Percentiles rank a stretch among this genome's conserved stretches.
These are phyloP conservation scores for Bipolaris cookei DNA, from an alignment of 2,329 filamentous ascomycete species.

Conservation along the genomic window DNA sequence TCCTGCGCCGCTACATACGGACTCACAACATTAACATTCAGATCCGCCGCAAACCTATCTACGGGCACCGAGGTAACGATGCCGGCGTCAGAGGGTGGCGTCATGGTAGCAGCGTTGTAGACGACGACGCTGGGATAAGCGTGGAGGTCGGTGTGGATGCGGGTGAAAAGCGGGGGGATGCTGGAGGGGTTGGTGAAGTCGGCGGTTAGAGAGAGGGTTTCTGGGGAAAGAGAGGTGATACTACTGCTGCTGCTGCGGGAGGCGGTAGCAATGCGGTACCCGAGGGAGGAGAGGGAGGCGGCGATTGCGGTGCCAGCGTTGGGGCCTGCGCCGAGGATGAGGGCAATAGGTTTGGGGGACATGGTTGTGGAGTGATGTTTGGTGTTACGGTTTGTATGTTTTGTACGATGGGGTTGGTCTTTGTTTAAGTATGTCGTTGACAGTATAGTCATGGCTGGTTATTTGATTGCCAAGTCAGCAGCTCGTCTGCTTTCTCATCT, in stretches of 20 bases:
- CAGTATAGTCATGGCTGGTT: too few species aligned
- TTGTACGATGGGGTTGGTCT: background rate
- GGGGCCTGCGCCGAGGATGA: slow-evolving; percentile 38
- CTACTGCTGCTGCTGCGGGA: background rate
- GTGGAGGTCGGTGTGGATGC: background rate
- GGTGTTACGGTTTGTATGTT: background rate
- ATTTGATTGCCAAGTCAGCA: too few species aligned
- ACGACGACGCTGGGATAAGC: background rate
- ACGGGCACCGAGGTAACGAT: background rate
- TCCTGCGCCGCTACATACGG: background rate
- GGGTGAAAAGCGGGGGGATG: background rate
- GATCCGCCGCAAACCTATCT: background rate
- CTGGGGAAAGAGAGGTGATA: background rate
- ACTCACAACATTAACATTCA: background rate
- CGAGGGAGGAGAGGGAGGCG: slow-evolving; percentile 17
- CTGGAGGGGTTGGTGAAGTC: background rate
- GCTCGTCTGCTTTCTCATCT: too few species aligned
- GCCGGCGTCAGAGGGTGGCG: background rate
- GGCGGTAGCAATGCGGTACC: slow-evolving; percentile 30
- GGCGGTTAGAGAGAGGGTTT: background rate
- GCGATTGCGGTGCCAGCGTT: slow-evolving; percentile 29
- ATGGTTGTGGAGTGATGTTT: slow-evolving; percentile 10
- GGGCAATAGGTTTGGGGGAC: slow-evolving; percentile 24
- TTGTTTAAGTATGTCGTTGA: too few species aligned
- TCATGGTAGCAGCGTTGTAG: background rate